Evolutionary conservation across 2,329 filamentous ascomycete species (phyloP).

Genomic region (Hypoxylon sp.): DNA sequence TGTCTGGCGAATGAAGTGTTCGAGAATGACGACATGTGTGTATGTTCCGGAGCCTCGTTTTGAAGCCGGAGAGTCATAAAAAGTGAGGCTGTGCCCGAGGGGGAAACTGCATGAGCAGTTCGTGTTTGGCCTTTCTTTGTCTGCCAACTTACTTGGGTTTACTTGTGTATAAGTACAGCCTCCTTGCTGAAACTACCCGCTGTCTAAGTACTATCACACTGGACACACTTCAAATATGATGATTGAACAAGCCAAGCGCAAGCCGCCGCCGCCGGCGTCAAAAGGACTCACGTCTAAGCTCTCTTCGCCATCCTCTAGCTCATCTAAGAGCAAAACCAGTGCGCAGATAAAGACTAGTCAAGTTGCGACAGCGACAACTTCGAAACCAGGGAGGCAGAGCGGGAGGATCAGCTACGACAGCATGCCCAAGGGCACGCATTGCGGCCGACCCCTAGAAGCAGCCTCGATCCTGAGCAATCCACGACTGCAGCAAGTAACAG

Average conservation of each 20-base stretch:
- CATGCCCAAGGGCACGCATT: not conserved
- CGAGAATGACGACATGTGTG: slow-evolving; percentile 7
- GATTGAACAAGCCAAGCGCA: slow-evolving; percentile 16
- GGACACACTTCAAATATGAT: slow-evolving; percentile 19
- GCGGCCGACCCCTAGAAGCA: slow-evolving; percentile 32
- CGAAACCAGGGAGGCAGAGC: not conserved
- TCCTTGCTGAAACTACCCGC: not conserved
- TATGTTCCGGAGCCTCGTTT: slow-evolving; percentile 7
- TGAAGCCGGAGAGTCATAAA: not conserved
- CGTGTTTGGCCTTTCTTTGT: not conserved
- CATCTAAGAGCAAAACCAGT: slow-evolving; percentile 9
- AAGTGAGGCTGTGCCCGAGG: not conserved
- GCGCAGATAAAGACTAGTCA: slow-evolving; percentile 1
- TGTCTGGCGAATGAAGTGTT: not conserved
- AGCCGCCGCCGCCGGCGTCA: not conserved
- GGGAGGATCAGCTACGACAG: not conserved
- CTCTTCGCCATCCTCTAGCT: slow-evolving; percentile 4
- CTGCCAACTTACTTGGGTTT: not conserved
- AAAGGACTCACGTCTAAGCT: not conserved
- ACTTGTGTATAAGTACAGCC: slow-evolving; percentile 11
- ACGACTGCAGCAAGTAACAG: slow-evolving; percentile 47
- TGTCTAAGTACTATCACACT: not conserved
- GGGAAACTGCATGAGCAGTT: not conserved
- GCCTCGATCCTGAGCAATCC: slow-evolving; percentile 39
- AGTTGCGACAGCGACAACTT: not conserved